Base-by-base conservation (phyloP, 2,329 filamentous ascomycete genomes). In the Furcasterigmium sp. region DNA sequence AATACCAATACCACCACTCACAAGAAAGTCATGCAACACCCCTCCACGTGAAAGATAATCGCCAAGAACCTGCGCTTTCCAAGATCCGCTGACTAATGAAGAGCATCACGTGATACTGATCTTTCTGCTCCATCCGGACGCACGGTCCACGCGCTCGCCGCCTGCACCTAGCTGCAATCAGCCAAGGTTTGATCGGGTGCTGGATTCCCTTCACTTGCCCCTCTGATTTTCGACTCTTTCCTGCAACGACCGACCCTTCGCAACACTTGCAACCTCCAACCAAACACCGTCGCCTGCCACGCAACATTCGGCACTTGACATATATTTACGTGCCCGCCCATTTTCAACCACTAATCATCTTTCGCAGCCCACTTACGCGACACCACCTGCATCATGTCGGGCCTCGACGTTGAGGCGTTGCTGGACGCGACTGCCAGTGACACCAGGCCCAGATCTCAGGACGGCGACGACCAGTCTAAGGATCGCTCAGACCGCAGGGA, bases 381-480 rank as follows among this genome's bases (percentile, higher is more conserved):
- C 18, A 8, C 11, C 36, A 38, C 11, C 21, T 6, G 46, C 52
- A 65, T 52, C 49, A 76, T 76, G 72, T 64, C 70, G 41, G 69
- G 64, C 45, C 61, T 76, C 54, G 89, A 95, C 61, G 88, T 96
- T 56, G 91, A 96, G 74, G 88, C 89, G 53, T 78, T 96, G 52
- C 82, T 96, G 54, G 90, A 95, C 67, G 87, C 86, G 41, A 88
- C 87, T 50, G 87, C 87, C 41, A 83, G 82, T 61, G 68, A 70
- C 42, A 69, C 76, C 42, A 70, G 72, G 56, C 70, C 71, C 47
- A 59, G 56, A 48, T 54, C 63, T 50, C 62, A 67, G 45, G 60
- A 70, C 52, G 78, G 80, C 50, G 76, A 81, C 51, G 78, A 82
- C 56, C 73, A 76, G 44, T 72, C 75, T 51, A 81, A 72, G 51